Conservation (phyloP, 306 rosid species). For the Trifolium subterraneum region DNA sequence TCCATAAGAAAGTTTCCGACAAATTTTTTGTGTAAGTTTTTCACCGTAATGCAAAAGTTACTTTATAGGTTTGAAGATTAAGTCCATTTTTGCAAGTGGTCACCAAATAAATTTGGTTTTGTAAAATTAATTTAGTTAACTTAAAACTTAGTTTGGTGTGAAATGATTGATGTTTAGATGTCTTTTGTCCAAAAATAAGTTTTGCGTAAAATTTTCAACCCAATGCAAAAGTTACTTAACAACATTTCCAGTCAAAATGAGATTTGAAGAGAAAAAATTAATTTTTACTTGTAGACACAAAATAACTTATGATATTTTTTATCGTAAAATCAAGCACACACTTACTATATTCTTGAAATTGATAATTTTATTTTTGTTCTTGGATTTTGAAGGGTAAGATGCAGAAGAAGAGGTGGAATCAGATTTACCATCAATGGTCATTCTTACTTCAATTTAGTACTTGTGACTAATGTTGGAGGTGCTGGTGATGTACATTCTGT, state of each 20-base stretch:
- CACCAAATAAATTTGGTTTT: not conserved
- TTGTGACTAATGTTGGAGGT: slow-evolving; percentile 60
- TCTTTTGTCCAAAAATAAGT: not conserved
- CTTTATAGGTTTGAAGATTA: not conserved
- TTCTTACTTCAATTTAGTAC: slow-evolving; percentile 59
- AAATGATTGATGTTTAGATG: not conserved
- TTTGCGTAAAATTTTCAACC: not conserved
- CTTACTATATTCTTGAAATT: slow-evolving; percentile 3
- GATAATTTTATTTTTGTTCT: not conserved
- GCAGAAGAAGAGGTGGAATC: slow-evolving; percentile 54
- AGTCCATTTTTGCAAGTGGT: not conserved
- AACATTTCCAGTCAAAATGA: not conserved
- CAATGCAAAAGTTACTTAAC: not conserved
- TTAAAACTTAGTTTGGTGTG: no score
- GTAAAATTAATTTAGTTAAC: not conserved
- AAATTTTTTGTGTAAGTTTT: not conserved
- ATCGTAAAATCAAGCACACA: not conserved
- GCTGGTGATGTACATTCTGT: slow-evolving; percentile 59
- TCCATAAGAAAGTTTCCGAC: not conserved
- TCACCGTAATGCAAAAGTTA: not conserved
- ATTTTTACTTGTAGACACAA: not conserved
- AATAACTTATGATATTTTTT: not conserved
- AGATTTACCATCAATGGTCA: slow-evolving; percentile 60
- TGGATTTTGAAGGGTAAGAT: slow-evolving; percentile 51
- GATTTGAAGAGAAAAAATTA: not conserved